These are phyloP conservation scores for Trifolium pratense DNA, from an alignment of 306 rosid genomes.

Conservation along the genomic window DNA sequence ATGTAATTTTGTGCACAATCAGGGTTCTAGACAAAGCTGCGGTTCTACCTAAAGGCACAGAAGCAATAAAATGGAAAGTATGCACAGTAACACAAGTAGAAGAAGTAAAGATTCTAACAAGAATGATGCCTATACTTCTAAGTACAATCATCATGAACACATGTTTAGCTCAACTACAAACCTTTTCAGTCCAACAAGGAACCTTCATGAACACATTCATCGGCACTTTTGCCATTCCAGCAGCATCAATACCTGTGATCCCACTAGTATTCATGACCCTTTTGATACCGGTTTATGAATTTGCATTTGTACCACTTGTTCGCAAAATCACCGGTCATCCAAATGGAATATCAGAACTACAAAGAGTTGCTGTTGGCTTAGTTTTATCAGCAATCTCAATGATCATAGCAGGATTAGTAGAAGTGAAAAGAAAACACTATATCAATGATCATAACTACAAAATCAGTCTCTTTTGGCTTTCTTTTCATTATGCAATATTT, in stretches of 20 bases:
- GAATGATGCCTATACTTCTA: conserved; percentile 65
- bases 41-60: conserved; percentile 36
- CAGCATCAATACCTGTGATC: conserved; percentile 61
- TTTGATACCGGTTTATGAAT: conserved; percentile 59
- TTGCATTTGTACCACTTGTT: conserved; percentile 48
- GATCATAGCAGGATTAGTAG: conserved; percentile 53
- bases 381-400: conserved; percentile 65
- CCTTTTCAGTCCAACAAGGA: conserved; percentile 62
- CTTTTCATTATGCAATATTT: conserved; percentile 61
- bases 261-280: conserved; percentile 65
- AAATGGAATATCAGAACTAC: conserved; percentile 55
- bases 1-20: conserved; percentile 20
- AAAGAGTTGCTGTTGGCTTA: conserved; percentile 62
- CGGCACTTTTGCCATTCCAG: conserved; percentile 40
- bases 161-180: conserved; percentile 63
- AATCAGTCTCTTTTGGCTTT: conserved; percentile 67
- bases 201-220: conserved; percentile 50
- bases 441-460: conserved; percentile 20
- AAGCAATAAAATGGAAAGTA: conserved; percentile 49
- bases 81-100: conserved; percentile 60
- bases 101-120: conserved; percentile 65
- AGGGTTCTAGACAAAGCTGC: conserved; percentile 69
- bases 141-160: conserved; percentile 68
- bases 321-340: conserved; percentile 55
- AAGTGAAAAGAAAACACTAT: conserved; percentile 53